These are phyloP conservation scores for Vitellaria paradoxa DNA, from an alignment of 179 eudicot species.

Conservation along the genomic window DNA sequence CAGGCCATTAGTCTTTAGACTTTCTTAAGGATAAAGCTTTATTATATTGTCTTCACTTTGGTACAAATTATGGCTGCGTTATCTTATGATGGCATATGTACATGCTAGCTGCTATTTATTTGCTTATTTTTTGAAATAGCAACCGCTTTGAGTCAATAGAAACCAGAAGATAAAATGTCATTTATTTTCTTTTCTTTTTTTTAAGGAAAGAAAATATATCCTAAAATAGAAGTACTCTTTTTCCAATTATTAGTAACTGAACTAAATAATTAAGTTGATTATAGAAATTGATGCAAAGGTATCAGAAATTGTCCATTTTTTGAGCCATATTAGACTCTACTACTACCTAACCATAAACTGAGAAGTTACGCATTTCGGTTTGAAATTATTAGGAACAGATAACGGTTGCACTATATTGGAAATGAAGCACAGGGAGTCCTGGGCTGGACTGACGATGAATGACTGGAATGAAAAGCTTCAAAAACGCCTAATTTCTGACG, in stretches of 20 bases:
- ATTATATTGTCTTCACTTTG: slow-evolving; percentile 7
- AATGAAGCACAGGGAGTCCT: slow-evolving; percentile 44
- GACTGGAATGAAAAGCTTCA: slow-evolving; percentile 29
- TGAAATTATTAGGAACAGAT: slow-evolving; percentile 27
- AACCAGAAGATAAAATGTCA: not conserved
- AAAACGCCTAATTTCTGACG: slow-evolving; percentile 29
- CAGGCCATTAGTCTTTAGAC: not conserved
- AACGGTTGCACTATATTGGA: slow-evolving; percentile 47
- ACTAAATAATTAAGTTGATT: too few relatives aligned
- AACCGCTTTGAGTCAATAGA: not conserved
- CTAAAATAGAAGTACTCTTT: too few relatives aligned
- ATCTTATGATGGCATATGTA: not conserved
- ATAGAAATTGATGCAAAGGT: too few relatives aligned
- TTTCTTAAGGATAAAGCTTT: not conserved
- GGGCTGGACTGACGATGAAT: slow-evolving; percentile 7
- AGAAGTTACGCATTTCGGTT: not conserved
- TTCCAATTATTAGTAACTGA: too few relatives aligned
- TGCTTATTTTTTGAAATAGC: not conserved
- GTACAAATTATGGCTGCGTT: not conserved
- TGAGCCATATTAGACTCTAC: too few relatives aligned
- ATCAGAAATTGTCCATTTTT: too few relatives aligned
- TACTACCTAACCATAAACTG: not conserved
- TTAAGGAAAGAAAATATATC: too few relatives aligned
- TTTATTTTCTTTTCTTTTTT: not conserved
- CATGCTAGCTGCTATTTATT: not conserved